Percentiles rank a stretch among this genome's conserved stretches.
Conservation (phyloP, 495 filamentous ascomycete genomes). For the Annulohypoxylon bovei region DNA sequence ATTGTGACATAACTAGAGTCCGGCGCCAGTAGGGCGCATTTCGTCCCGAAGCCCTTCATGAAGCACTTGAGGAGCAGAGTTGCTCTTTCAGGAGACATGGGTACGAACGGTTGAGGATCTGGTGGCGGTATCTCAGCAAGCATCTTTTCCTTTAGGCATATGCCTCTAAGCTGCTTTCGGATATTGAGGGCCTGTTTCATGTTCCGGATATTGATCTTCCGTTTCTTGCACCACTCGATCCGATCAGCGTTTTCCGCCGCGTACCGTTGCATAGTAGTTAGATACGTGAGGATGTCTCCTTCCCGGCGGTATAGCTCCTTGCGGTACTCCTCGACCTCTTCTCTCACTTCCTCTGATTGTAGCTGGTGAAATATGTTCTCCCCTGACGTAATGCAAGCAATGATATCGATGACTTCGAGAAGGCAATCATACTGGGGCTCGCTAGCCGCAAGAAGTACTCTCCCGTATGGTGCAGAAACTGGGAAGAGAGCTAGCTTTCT, state of each 20-base stretch:
- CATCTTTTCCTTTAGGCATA: conserved; percentile 64
- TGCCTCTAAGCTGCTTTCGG: conserved; percentile 81
- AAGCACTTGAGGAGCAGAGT: conserved; percentile 79
- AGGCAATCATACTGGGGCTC: conserved; percentile 75
- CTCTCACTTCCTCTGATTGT: conserved; percentile 80
- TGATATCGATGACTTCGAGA: conserved; percentile 87
- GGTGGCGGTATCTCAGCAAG: conserved; percentile 49
- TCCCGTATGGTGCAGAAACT: conserved; percentile 80
- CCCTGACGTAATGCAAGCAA: conserved; percentile 82
- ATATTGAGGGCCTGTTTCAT: conserved; percentile 81
- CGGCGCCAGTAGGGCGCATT: conserved; percentile 82
- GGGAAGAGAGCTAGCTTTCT: conserved; percentile 82
- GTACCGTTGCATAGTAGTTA: conserved; percentile 85
- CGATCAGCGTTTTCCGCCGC: conserved; percentile 78
- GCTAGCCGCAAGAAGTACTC: conserved; percentile 83
- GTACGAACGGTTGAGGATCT: conserved; percentile 61
- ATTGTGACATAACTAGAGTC: conserved; percentile 89
- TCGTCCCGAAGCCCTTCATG: conserved; percentile 79
- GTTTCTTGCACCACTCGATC: conserved; percentile 77
- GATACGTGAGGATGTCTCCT: conserved; percentile 89
- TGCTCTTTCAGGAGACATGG: conserved; percentile 62
- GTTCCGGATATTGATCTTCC: conserved; percentile 81
- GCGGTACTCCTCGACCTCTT: conserved; percentile 76
- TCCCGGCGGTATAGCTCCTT: conserved; percentile 80
- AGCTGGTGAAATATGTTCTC: conserved; percentile 89